Percentiles rank a stretch among this genome's conserved stretches.
phyloP scores from a whole-genome alignment of 2,329 filamentous ascomycete species.

The Colletotrichum sp. region DNA sequence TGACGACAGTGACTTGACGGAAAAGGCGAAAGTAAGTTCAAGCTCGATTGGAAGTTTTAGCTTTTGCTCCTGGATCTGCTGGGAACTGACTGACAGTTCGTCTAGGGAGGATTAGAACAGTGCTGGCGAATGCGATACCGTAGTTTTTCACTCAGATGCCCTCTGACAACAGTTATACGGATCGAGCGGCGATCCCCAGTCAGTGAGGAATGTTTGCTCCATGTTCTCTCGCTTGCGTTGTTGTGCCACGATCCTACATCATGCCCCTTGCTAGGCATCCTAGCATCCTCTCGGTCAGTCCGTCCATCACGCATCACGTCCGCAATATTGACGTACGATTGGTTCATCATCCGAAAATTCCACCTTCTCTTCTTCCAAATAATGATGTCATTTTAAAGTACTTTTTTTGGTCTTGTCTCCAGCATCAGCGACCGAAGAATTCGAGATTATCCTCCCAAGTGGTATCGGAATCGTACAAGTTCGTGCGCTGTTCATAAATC shows the following conservation, averaged over 20 bases:
- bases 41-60: not conserved
- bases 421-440: not conserved
- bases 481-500: not conserved
- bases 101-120: not conserved
- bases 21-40: not conserved
- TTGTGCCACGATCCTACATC: not conserved
- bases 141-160: not conserved
- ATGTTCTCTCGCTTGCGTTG: not conserved
- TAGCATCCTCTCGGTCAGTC: not conserved
- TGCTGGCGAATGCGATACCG: not conserved
- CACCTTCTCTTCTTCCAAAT: not conserved
- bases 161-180: not conserved
- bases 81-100: not conserved
- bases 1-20: not conserved
- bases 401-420: not conserved
- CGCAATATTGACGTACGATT: not conserved
- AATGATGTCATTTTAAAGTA: not conserved
- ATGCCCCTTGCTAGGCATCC: not conserved
- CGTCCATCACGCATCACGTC: not conserved
- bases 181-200: not conserved
- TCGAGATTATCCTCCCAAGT: not conserved
- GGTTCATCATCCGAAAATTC: not conserved
- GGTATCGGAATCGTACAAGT: not conserved
- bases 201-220: not conserved
- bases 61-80: not conserved